Percentiles rank a stretch among this genome's conserved stretches.
phyloP scores from a whole-genome alignment of 208 protist genomes.

The Trypanosoma grayi region DNA sequence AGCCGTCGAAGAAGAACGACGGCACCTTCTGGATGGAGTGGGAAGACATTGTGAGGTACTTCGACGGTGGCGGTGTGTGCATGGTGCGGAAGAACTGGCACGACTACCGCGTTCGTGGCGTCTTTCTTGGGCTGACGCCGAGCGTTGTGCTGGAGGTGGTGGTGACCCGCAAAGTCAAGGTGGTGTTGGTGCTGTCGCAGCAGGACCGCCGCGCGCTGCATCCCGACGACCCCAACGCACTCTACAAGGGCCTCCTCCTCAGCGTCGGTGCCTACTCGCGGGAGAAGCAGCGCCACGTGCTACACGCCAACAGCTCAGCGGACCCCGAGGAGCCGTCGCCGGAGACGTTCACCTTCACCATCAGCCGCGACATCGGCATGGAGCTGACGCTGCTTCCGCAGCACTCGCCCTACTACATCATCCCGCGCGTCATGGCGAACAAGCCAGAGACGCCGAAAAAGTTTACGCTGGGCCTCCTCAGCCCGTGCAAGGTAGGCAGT shows the following conservation, averaged over 20 bases:
- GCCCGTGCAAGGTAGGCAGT: background rate
- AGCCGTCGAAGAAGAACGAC: too few species aligned
- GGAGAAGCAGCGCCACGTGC: slow-evolving; percentile 1
- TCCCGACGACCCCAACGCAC: background rate
- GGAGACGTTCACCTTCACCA: background rate
- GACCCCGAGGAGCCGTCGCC: slow-evolving; percentile 9
- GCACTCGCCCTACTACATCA: slow-evolving; percentile 17
- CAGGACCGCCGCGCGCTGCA: background rate
- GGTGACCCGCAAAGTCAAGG: background rate
- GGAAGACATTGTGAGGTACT: slow-evolving; percentile 63
- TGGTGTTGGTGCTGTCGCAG: background rate
- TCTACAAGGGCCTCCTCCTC: too few species aligned
- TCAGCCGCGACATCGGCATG: background rate
- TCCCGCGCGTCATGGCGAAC: slow-evolving; percentile 12
- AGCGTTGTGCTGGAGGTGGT: slow-evolving; percentile 2
- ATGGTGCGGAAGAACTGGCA: slow-evolving; percentile 56
- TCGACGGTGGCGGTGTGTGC: slow-evolving; percentile 65
- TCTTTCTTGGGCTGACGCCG: slow-evolving; percentile 25
- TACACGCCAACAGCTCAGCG: background rate
- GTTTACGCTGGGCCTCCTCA: slow-evolving; percentile 14
- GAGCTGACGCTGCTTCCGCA: slow-evolving; percentile 2
- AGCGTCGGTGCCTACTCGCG: background rate
- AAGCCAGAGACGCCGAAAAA: background rate
- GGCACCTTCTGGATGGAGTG: slow-evolving; percentile 79
- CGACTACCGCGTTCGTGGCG: slow-evolving; percentile 66